These are phyloP conservation scores for Thelonectria discophora DNA, from an alignment of 2,329 filamentous ascomycete species.

Conservation along the genomic window DNA sequence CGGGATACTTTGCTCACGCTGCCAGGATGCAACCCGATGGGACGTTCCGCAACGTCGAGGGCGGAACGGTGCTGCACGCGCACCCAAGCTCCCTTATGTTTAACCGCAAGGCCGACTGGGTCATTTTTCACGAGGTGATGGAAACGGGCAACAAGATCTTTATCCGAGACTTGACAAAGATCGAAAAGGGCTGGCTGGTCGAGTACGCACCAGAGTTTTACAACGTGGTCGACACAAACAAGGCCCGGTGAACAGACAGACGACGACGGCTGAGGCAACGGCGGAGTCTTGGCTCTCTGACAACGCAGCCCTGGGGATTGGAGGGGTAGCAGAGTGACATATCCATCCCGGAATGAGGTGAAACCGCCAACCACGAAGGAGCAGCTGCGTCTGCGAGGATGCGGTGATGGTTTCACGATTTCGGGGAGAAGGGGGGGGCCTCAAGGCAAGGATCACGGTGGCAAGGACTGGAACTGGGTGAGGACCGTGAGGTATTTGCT, in stretches of 20 bases:
- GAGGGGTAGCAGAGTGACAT: constrained; percentile 14
- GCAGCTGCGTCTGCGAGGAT: constrained; percentile 18
- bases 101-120: constrained; percentile 95
- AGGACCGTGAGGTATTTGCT: constrained; percentile 31
- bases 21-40: constrained; percentile 95
- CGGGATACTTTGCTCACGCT: constrained; percentile 92
- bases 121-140: constrained; percentile 92
- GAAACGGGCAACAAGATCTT: constrained; percentile 89
- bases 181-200: constrained; percentile 90
- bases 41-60: constrained; percentile 85
- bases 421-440: constrained; percentile 10
- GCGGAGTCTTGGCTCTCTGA: constrained; percentile 11
- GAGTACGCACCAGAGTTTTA: constrained; percentile 91
- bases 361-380: constrained; percentile 32
- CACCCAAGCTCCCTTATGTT: constrained; percentile 96
- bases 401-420: constrained; percentile 34
- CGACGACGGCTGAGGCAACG: constrained; percentile 18
- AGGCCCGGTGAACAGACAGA: constrained; percentile 33
- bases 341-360: constrained; percentile 23
- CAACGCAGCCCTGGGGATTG: constrained; percentile 13
- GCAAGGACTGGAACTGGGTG: constrained; percentile 1
- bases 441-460: constrained; percentile 24
- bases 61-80: constrained; percentile 79
- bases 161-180: constrained; percentile 90
- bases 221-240: constrained; percentile 56